Conservation (phyloP, 352 stramenopile genomes). For the Phytophthora pseudosyringae region DNA sequence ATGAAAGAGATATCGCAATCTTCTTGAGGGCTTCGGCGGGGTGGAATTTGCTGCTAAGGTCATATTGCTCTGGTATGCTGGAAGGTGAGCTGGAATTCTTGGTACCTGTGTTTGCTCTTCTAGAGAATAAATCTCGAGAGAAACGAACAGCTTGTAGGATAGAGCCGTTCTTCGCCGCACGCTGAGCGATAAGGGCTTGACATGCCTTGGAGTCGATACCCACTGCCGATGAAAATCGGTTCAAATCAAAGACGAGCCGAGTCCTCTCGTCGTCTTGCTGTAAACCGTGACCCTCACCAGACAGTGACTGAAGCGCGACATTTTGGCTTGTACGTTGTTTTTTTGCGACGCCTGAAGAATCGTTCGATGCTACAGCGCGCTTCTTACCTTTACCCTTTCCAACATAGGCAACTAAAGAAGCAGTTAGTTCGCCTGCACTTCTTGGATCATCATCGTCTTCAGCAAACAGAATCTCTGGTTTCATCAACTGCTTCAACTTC, state of each 20-base stretch:
- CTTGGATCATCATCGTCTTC: neutral
- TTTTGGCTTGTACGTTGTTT: constrained; percentile 10
- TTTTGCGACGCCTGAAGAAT: constrained; percentile 2
- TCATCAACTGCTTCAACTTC: constrained; percentile 54
- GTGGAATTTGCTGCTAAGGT: neutral
- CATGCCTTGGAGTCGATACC: constrained; percentile 48
- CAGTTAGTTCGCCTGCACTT: neutral
- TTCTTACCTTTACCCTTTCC: constrained; percentile 37
- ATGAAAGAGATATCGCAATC: constrained; percentile 66
- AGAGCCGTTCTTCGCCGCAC: constrained; percentile 48
- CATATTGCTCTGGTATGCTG: neutral
- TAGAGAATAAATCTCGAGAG: constrained; percentile 62
- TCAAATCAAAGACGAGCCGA: constrained; percentile 52
- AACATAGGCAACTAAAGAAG: neutral
- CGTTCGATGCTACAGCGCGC: constrained; percentile 4
- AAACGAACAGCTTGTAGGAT: constrained; percentile 61
- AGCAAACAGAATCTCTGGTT: constrained; percentile 53
- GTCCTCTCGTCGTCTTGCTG: constrained; percentile 49
- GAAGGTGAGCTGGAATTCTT: neutral
- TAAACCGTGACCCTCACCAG: neutral
- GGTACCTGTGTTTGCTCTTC: constrained; percentile 1
- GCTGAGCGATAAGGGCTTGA: constrained; percentile 49
- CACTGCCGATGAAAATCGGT: constrained; percentile 55
- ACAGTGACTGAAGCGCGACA: neutral
- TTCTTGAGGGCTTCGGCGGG: constrained; percentile 43